phyloP scores from a whole-genome alignment of 2,329 filamentous ascomycete species.

The Sporothrix brasiliensis region DNA sequence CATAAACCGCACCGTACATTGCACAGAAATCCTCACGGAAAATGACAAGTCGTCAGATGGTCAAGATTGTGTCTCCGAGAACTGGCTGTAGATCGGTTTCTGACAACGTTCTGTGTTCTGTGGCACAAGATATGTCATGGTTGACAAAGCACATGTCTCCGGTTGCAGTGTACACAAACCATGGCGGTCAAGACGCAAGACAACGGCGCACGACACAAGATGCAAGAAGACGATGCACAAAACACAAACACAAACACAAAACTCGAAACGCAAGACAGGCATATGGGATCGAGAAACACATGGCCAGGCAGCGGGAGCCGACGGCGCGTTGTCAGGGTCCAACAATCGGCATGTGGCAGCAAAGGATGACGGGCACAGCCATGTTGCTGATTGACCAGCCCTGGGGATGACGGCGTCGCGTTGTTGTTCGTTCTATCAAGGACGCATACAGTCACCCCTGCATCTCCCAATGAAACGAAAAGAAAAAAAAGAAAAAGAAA shows the following conservation, averaged over 20 bases:
- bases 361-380: too few species aligned
- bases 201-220: background rate
- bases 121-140: slow-evolving; percentile 21
- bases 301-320: slow-evolving; percentile 20
- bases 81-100: background rate
- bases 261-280: background rate
- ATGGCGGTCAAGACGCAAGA: background rate
- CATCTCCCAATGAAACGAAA: background rate
- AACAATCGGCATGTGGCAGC: background rate
- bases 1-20: too few species aligned
- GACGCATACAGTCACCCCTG: background rate
- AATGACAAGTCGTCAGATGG: slow-evolving; percentile 13
- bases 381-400: background rate
- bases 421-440: background rate
- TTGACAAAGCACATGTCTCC: slow-evolving; percentile 23
- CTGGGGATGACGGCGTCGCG: too few species aligned
- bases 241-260: background rate
- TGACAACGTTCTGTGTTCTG: background rate
- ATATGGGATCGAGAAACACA: background rate
- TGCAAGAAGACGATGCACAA: background rate
- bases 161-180: background rate
- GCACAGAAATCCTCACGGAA: slow-evolving; percentile 1
- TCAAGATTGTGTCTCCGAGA: slow-evolving; percentile 10
- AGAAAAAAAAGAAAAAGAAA: background rate
- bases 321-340: background rate